These are phyloP conservation scores for Russula earlei DNA, from an alignment of 768 basidiomycete species.

Conservation along the genomic window DNA sequence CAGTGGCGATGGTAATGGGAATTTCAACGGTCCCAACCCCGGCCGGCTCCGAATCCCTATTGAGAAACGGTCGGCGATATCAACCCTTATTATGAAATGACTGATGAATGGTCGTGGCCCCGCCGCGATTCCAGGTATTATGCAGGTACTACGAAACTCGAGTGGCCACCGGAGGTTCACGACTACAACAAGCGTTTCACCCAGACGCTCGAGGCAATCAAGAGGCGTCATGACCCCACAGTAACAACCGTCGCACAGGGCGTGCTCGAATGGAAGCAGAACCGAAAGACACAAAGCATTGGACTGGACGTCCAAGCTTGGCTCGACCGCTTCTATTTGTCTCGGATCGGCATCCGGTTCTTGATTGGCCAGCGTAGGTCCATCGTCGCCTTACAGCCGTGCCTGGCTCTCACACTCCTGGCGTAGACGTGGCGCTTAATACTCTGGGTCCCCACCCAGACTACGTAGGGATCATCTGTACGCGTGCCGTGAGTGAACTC, in stretches of 20 bases:
- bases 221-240: conserved; percentile 91
- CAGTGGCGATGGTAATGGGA: conserved; percentile 31
- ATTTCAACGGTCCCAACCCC: conserved; percentile 29
- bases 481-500: conserved; percentile 55
- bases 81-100: neutral
- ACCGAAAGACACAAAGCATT: conserved; percentile 57
- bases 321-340: conserved; percentile 96
- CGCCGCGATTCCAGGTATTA: conserved; percentile 56
- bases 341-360: conserved; percentile 91
- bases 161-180: conserved; percentile 87
- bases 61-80: conserved; percentile 58
- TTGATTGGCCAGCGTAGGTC: conserved; percentile 84
- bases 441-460: conserved; percentile 81
- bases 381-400: neutral
- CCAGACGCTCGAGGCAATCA: conserved; percentile 76
- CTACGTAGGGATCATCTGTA: conserved; percentile 97
- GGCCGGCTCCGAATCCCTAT: conserved; percentile 60
- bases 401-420: neutral
- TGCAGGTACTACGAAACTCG: conserved; percentile 56
- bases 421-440: conserved; percentile 85
- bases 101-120: conserved; percentile 1
- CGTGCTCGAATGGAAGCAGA: conserved; percentile 90
- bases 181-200: conserved; percentile 94
- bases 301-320: conserved; percentile 88
- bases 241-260: conserved; percentile 96